Evolutionary conservation across 768 basidiomycete genomes (phyloP), one percentile per base, ranked within the genome.

Genomic region (Dacryopinax primogenitus): DNA sequence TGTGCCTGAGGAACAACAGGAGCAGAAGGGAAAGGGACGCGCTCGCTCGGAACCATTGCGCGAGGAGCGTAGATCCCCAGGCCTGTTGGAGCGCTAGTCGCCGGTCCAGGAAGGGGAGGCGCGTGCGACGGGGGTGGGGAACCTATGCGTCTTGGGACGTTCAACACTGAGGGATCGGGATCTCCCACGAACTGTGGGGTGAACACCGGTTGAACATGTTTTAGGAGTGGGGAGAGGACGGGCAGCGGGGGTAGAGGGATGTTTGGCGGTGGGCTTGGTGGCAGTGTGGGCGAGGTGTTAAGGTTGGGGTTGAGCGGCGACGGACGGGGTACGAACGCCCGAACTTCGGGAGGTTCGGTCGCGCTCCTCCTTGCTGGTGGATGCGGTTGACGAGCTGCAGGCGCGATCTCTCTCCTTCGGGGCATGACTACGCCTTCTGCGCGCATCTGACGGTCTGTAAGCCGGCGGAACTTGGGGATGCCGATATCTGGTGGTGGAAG

Each of bases 181-280:
- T 37, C 36, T 9, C 11, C 36, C 36, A 37, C 36, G 36, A 18
- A 18, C 9, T 37, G 36, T 18, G 9, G 11, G 36, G 45, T 12
- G 45, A 47, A 47, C 45, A 26, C 13, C 45, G 9, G 13, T 6
- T 12, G 45, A 37, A 9, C 45, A 23, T 23, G 45, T 7, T n/a
- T n/a, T n/a, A n/a, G n/a, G n/a, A n/a, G n/a, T n/a, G n/a, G 30
- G 3, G 26, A 30, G 11, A 7, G 23, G 12, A 13, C 11, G 9
- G 51, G 51, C 13, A 58, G 51, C 23, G 51, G 51, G 7, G 51
- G 51, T 23, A 58, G 51, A 21, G 51, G 51, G 26, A 58, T 58
- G 30, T 58, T 58, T 4, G 51, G 51, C 51, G 51, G 51, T 18
- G 51, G 51, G 51, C 26, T 15, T 23, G 51, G 51, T 6, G 51